Evolutionary conservation across 1,284 basidiomycete species (phyloP), one percentile per base, ranked within the genome.

Genomic region (Trichosporon faecale): DNA sequence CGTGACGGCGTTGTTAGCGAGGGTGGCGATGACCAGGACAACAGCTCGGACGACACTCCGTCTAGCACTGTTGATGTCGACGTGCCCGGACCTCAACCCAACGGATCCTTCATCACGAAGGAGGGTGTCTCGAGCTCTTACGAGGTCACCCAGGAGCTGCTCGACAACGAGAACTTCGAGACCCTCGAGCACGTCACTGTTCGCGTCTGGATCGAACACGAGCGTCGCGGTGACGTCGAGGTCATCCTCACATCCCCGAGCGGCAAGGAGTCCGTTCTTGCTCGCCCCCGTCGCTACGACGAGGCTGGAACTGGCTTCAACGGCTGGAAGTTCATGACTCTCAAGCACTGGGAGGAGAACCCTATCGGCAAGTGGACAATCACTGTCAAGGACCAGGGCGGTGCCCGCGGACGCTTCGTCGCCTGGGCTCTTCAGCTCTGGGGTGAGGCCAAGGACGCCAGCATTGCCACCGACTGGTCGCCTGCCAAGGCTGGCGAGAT

Each of bases 281-380:
- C 92, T 25, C 88, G 89, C 12, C 87, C 87, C 66, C 88, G 97
- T 69, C 82, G 86, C 37, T 87, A 86, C 49, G 97, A 99, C 80
- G 82, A 84, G 63, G 91, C 88, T 14, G 81, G 78, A 3, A 87
- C 86, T 11, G 97, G 97, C 5, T 97, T 88, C 82, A 89, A 89
- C 29, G 95, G 94, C 0, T 99, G 97, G 97, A 91, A 89, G 23
- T 99, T 99, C 81, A 99, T 98, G 95, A 89, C 90, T 27, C 89
- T 99, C 69, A 99, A 99, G 84, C 97, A 99, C 82, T 99, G 97
- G 97, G 95, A 91, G 64, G 97, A 99, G 84, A 87, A 92, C 78
- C 92, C 95, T 0, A 82, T 94, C n/a, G 97, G 97, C 16, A 88
- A 90, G 7, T 99, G 97, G 97, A 93, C 89, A 0, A 88, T 99